Conservation (phyloP, 2,329 filamentous ascomycete species). For the Pleoardoris graminearum region DNA sequence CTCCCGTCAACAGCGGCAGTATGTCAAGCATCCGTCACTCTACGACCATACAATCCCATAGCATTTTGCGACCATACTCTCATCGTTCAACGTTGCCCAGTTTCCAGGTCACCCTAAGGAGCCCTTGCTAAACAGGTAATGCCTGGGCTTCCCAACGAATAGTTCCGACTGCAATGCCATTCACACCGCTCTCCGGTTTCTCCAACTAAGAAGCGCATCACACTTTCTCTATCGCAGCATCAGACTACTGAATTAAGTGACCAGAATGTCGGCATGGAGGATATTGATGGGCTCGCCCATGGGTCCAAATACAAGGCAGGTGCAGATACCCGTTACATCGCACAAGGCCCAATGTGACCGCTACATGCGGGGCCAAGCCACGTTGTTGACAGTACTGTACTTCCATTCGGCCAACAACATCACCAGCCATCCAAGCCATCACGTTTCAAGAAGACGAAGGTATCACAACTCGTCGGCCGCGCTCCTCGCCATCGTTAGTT, state of each 20-base stretch:
- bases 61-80: neutral
- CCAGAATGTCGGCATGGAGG: neutral
- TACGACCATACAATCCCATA: neutral
- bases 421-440: neutral
- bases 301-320: neutral
- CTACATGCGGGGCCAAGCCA: conserved; percentile 3
- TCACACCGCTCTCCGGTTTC: neutral
- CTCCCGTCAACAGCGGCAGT: too few relatives aligned
- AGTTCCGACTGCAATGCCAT: neutral
- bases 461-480: neutral
- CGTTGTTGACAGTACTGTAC: conserved; percentile 4
- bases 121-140: neutral
- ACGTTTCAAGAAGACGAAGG: neutral
- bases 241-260: neutral
- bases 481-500: neutral
- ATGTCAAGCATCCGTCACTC: neutral
- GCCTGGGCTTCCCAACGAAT: neutral
- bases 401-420: neutral
- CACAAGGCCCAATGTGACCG: neutral
- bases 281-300: neutral
- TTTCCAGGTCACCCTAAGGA: neutral
- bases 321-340: conserved; percentile 1
- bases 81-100: neutral
- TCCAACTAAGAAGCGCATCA: neutral
- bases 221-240: neutral